Conservation (phyloP, 768 basidiomycete genomes). For the Lactarius akahatsu region DNA sequence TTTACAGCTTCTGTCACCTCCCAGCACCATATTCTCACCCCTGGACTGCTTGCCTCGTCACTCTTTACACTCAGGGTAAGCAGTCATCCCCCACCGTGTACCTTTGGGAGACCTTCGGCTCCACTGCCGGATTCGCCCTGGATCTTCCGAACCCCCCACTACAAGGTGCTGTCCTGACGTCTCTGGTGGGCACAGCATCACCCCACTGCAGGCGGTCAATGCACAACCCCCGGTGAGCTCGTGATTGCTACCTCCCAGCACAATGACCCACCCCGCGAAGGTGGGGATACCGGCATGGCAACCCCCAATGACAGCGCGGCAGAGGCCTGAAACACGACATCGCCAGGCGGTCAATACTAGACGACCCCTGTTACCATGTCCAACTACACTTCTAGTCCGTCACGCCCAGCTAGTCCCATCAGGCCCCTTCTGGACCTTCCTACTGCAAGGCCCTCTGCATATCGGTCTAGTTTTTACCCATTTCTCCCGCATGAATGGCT, state of each 20-base stretch:
- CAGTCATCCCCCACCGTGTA: conserved; percentile 39
- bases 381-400: conserved; percentile 50
- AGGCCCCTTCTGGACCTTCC: conserved; percentile 45
- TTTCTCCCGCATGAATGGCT: conserved; percentile 92
- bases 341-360: too few relatives aligned
- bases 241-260: too few relatives aligned
- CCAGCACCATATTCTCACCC: conserved; percentile 43
- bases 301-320: too few relatives aligned
- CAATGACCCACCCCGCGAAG: too few relatives aligned
- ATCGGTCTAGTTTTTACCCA: conserved; percentile 62
- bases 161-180: conserved; percentile 41
- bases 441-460: conserved; percentile 49
- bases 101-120: conserved; percentile 60
- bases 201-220: too few relatives aligned
- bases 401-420: conserved; percentile 58
- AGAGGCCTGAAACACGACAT: too few relatives aligned
- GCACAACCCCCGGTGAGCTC: too few relatives aligned
- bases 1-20: conserved; percentile 39
- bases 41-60: conserved; percentile 54
- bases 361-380: conserved; percentile 34
- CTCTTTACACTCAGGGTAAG: conserved; percentile 31
- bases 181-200: conserved; percentile 37
- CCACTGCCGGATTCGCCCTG: conserved; percentile 43
- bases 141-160: conserved; percentile 35
- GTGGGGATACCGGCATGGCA: too few relatives aligned